phyloP scores from a whole-genome alignment of 768 basidiomycete species.

The Boletus barrowsii region DNA sequence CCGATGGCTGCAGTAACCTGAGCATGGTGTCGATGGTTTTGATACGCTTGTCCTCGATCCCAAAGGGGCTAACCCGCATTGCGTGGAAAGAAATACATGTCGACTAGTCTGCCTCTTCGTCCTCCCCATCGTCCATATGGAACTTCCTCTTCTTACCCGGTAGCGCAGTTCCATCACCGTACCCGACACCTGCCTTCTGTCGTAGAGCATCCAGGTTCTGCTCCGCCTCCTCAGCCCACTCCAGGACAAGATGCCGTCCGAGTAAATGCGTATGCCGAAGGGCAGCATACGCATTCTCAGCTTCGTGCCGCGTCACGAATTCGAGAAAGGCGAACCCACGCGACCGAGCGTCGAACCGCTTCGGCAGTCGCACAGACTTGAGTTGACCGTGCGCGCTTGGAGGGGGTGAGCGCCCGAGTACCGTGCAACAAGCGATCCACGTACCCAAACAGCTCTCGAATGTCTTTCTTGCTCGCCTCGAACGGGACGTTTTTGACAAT shows the following conservation, averaged over 20 bases:
- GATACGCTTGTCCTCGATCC: slow-evolving; percentile 19
- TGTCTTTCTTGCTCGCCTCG: slow-evolving; percentile 91
- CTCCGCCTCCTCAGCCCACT: slow-evolving; percentile 88
- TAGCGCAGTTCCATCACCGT: slow-evolving; percentile 62
- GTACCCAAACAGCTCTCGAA: slow-evolving; percentile 85
- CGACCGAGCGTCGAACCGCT: slow-evolving; percentile 83
- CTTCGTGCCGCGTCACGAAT: slow-evolving; percentile 86
- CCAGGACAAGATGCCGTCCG: slow-evolving; percentile 89
- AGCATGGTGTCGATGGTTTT: slow-evolving; percentile 33
- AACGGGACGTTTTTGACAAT: slow-evolving; percentile 98
- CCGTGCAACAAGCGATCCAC: slow-evolving; percentile 27
- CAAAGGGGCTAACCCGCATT: background rate
- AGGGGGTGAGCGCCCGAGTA: background rate
- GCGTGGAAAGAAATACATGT: slow-evolving; percentile 2
- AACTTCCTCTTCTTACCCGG: slow-evolving; percentile 78
- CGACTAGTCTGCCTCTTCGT: slow-evolving; percentile 27
- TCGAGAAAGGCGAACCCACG: slow-evolving; percentile 98
- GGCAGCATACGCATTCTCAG: slow-evolving; percentile 82
- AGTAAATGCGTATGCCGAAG: slow-evolving; percentile 94
- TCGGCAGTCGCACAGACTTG: slow-evolving; percentile 91
- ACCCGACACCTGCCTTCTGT: slow-evolving; percentile 78
- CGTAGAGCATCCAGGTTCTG: slow-evolving; percentile 74
- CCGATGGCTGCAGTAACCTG: slow-evolving; percentile 30
- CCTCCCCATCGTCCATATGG: slow-evolving; percentile 44
- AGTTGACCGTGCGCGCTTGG: slow-evolving; percentile 83